Evolutionary conservation across 2,329 filamentous ascomycete species (phyloP), one percentile per base, ranked within the genome.

Genomic region (Magnaporthales sp.): DNA sequence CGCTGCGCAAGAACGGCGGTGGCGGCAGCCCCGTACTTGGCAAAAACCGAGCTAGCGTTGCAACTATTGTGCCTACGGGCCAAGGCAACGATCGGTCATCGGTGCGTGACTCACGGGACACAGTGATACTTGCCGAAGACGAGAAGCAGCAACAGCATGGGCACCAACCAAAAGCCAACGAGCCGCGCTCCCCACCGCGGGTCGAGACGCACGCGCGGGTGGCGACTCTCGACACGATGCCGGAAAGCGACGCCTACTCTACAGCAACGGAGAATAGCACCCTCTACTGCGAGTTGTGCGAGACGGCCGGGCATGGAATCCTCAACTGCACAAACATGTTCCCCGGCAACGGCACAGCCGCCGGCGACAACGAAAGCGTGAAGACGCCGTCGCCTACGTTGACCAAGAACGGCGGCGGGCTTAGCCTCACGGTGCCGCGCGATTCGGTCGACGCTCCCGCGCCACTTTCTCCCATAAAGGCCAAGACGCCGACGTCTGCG

Each of bases 261-360:
- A 87, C 85, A 30, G 84, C 86, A 26, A 91, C 90, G 54, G 91
- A 93, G 74, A 88, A 84, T 72, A 91, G 87, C 75, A 86, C 84
- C 19, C 84, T 93, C 69, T 96, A 91, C 91, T 98, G 94, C 78
- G 95, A 98, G 79, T 95, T 98, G 69, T 98, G 94, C 79, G 93
- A 97, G 80, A 91, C 91, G 38, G 85, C 87, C 62, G 93, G 94
- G 19, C 94, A 98, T 74, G 94, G 98, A 73, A 97, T 98, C 68
- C 82, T 98, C 67, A 96, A 91, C 26, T 98, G 94, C 82, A 93
- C 91, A 66, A 94, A 92, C 76, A 95, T 97, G 89, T 94, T 91
- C 76, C 88, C 84, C 2, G 66, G 61, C 64, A 56, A 38, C 9
- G 64, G 67, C 58, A 67, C 58, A 9, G 66, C 64, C 32, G 63